These are phyloP conservation scores for Myxozyma monticola DNA, from an alignment of 805 yeast genomes.

Conservation along the genomic window DNA sequence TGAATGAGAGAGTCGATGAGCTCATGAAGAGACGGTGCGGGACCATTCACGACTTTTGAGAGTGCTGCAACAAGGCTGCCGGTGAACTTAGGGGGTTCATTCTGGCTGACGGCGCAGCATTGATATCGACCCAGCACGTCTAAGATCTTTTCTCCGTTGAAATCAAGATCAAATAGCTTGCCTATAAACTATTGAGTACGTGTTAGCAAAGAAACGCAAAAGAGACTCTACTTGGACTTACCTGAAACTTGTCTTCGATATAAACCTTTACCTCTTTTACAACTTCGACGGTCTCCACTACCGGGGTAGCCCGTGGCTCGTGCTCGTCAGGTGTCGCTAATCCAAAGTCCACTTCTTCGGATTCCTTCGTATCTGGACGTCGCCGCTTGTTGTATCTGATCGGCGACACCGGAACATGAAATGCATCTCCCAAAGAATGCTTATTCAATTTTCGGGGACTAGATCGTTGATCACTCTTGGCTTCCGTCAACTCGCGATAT, in stretches of 20 bases:
- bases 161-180: not conserved
- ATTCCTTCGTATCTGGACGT: not conserved
- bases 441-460: constrained; percentile 15
- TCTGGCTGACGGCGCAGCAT: too few relatives aligned
- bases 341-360: not conserved
- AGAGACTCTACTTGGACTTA: not conserved
- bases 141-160: not conserved
- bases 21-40: too few relatives aligned
- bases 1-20: too few relatives aligned
- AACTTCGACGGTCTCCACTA: not conserved
- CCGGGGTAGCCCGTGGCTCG: too few relatives aligned
- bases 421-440: constrained; percentile 37
- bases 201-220: not conserved
- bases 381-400: constrained; percentile 2
- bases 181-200: constrained; percentile 1
- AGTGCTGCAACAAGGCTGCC: not conserved
- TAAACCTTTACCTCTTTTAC: constrained; percentile 1
- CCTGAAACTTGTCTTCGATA: constrained; percentile 10
- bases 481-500: not conserved
- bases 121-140: not conserved
- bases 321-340: not conserved
- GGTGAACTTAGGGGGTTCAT: not conserved
- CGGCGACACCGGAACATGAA: constrained; percentile 32
- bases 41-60: too few relatives aligned
- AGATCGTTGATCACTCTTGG: constrained; percentile 1